phyloP scores from a whole-genome alignment of 1,139 yeast genomes.

The Geotrichum bryndzae region DNA sequence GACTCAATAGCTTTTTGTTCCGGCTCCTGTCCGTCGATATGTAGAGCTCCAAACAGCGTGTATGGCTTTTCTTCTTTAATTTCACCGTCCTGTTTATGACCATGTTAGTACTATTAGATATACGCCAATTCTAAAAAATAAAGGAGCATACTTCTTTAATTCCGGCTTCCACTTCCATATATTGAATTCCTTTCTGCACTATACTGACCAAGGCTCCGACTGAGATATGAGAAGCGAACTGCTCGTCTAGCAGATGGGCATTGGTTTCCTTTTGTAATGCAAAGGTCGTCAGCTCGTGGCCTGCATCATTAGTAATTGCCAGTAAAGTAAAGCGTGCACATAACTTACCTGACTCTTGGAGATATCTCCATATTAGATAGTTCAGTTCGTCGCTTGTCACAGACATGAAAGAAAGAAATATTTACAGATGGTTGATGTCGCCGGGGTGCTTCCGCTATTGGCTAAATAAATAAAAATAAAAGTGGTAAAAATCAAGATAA shows the following conservation, averaged over 20 bases:
- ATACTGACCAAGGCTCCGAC: conserved; percentile 74
- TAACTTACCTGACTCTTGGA: conserved; percentile 71
- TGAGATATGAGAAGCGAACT: conserved; percentile 47
- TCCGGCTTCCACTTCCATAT: conserved; percentile 49
- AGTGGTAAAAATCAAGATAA: neutral
- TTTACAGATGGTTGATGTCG: neutral
- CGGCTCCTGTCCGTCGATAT: conserved; percentile 21
- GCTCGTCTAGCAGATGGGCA: conserved; percentile 53
- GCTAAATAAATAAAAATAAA: neutral
- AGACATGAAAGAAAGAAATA: conserved; percentile 48
- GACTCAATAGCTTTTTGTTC: conserved; percentile 18
- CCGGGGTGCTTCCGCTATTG: neutral
- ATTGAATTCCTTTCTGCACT: conserved; percentile 80
- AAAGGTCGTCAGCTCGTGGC: conserved; percentile 65
- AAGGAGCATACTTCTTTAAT: conserved; percentile 36
- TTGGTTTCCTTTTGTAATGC: conserved; percentile 74
- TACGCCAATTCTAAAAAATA: conserved; percentile 1
- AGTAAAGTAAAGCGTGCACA: neutral
- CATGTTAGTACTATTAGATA: conserved; percentile 4
- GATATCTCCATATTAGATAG: conserved; percentile 87
- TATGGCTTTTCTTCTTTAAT: conserved; percentile 28
- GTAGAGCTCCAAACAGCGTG: conserved; percentile 38
- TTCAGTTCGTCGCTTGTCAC: conserved; percentile 79
- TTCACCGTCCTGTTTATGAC: conserved; percentile 13
- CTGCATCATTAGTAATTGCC: conserved; percentile 21